A percentile compares a stretch with the other conserved stretches of the same genome.
phyloP scores from a whole-genome alignment of 768 basidiomycete species.

The Lyophyllum decastes region DNA sequence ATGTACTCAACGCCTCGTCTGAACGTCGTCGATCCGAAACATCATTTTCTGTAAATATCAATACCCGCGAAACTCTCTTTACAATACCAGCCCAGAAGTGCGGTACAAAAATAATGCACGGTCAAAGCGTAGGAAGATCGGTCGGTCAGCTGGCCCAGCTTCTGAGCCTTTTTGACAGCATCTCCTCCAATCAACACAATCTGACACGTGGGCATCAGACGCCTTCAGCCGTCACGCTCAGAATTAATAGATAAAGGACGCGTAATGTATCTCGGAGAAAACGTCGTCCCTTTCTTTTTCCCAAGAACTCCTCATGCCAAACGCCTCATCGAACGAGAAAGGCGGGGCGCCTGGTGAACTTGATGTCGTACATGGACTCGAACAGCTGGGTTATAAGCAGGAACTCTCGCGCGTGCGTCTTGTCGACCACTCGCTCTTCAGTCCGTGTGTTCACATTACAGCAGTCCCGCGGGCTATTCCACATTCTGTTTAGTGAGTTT shows the following conservation, averaged over 20 bases:
- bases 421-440: background rate
- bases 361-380: slow-evolving; percentile 33
- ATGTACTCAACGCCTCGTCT: background rate
- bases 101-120: background rate
- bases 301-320: background rate
- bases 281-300: background rate
- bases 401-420: slow-evolving; percentile 51
- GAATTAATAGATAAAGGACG: background rate
- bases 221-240: background rate
- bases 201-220: background rate
- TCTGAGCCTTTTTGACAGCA: background rate
- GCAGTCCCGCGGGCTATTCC: slow-evolving; percentile 51
- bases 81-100: no score
- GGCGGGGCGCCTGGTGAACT: background rate
- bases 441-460: background rate
- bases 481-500: slow-evolving; percentile 55
- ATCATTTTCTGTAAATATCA: background rate
- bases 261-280: background rate
- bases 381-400: slow-evolving; percentile 57
- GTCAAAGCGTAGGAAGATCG: background rate
- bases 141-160: background rate
- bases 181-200: background rate
- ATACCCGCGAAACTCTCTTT: no score
- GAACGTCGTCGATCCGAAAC: background rate
- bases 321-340: background rate